Percentiles rank a stretch among this genome's conserved stretches.
These are phyloP conservation scores for Arachis monticola DNA, from an alignment of 331 rosid genomes.

Conservation along the genomic window DNA sequence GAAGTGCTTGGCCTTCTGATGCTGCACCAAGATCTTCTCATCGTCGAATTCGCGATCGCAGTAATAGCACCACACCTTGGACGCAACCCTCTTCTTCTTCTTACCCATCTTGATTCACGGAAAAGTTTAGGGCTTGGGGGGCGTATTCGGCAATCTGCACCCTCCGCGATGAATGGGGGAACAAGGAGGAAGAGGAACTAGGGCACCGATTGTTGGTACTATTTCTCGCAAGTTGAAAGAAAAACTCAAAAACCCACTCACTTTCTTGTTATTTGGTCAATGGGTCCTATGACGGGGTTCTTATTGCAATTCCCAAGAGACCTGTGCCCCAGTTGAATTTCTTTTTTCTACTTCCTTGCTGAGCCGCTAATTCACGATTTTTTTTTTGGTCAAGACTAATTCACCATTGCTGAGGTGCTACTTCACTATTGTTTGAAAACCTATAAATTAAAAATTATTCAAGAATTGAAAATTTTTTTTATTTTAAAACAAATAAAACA, in stretches of 20 bases:
- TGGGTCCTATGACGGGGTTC: background rate
- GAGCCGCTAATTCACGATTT: too few relatives aligned
- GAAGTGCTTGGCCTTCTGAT: constrained; percentile 98
- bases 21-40: constrained; percentile 98
- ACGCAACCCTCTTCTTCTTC: constrained; percentile 95
- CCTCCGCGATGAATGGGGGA: constrained; percentile 19
- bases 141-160: background rate
- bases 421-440: too few relatives aligned
- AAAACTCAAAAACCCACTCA: background rate
- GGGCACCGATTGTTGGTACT: constrained; percentile 22
- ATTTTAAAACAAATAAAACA: too few relatives aligned
- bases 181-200: constrained; percentile 30
- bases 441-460: too few relatives aligned
- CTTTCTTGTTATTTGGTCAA: background rate
- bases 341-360: background rate
- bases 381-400: too few relatives aligned
- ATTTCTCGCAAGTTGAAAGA: background rate
- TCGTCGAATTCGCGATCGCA: constrained; percentile 98
- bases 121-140: constrained; percentile 2
- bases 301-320: background rate
- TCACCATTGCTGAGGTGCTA: too few relatives aligned
- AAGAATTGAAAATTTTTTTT: too few relatives aligned
- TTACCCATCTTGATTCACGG: constrained; percentile 60
- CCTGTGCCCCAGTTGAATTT: background rate
- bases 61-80: constrained; percentile 98